Conservation (phyloP, 352 stramenopile species). For the Globisporangium ultimum region DNA sequence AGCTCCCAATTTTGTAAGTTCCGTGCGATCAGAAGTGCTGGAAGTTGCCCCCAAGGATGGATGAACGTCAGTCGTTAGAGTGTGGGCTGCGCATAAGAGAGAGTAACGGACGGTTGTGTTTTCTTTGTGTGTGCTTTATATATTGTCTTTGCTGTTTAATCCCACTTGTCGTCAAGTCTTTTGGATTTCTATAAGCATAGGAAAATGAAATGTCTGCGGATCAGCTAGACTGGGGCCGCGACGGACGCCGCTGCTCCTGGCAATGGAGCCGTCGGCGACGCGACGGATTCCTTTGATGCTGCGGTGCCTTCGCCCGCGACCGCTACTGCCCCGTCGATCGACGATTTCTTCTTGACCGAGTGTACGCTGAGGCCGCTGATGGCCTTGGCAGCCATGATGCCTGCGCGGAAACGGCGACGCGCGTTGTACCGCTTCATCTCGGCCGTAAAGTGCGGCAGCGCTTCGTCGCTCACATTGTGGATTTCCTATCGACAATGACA, state of each 20-base stretch:
- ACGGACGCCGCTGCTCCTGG: constrained; percentile 10
- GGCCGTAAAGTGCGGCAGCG: constrained; percentile 83
- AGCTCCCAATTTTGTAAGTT: neutral
- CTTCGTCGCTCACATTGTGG: constrained; percentile 66
- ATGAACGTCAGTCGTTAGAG: neutral
- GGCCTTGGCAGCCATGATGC: constrained; percentile 80
- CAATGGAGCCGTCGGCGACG: constrained; percentile 7
- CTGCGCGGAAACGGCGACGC: constrained; percentile 67
- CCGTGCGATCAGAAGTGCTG: neutral
- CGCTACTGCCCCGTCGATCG: constrained; percentile 22
- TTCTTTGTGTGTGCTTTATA: constrained; percentile 1
- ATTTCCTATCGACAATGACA: constrained; percentile 31
- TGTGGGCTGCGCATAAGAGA: constrained; percentile 9
- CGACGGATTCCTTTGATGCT: constrained; percentile 16
- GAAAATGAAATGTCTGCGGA: neutral
- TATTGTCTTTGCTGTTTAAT: neutral
- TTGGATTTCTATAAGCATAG: neutral
- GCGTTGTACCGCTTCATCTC: constrained; percentile 90
- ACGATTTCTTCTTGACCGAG: constrained; percentile 48
- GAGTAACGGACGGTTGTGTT: constrained; percentile 7
- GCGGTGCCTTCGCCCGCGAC: constrained; percentile 15
- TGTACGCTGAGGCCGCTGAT: constrained; percentile 36
- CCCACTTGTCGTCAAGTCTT: neutral
- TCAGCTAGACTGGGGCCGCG: constrained; percentile 10
- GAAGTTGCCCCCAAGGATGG: neutral